Conservation (phyloP, 2,329 filamentous ascomycete genomes). For the Fusarium incarnatum region DNA sequence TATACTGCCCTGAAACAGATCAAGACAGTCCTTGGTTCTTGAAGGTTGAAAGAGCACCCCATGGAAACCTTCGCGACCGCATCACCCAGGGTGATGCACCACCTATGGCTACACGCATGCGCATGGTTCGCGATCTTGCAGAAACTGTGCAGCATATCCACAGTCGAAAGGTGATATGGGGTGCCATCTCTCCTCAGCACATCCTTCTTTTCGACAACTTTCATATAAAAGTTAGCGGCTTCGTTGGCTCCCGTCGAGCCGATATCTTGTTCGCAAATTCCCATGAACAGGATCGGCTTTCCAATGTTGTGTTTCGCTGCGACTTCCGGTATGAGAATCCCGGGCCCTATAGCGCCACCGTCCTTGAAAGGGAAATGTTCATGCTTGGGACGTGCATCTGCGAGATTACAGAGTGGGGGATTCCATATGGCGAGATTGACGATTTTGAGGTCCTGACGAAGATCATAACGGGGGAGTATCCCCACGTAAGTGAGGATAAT, state of each 20-base stretch:
- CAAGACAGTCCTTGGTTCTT: no score
- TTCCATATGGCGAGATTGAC: not conserved
- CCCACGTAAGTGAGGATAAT: not conserved
- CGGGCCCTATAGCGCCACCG: not conserved
- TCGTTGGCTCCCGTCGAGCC: rapidly evolving
- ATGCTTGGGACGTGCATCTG: not conserved
- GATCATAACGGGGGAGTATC: not conserved
- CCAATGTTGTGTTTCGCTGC: no score
- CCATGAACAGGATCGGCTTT: no score
- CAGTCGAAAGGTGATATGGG: no score
- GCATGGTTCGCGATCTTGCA: no score
- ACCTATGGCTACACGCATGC: no score
- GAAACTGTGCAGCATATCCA: no score
- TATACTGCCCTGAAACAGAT: rapidly evolving
- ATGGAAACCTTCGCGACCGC: no score
- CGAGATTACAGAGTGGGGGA: not conserved
- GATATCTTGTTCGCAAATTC: not conserved
- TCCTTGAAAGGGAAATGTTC: not conserved
- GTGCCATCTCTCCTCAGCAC: rapidly evolving
- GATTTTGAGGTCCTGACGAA: no score
- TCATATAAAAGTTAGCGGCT: not conserved
- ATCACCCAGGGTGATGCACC: no score
- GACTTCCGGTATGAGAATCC: no score
- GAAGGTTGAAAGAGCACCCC: no score
- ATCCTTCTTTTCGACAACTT: not conserved